Percentiles rank a stretch among this genome's conserved stretches.
phyloP scores from a whole-genome alignment of 768 basidiomycete genomes.

The Heimioporus sp. region DNA sequence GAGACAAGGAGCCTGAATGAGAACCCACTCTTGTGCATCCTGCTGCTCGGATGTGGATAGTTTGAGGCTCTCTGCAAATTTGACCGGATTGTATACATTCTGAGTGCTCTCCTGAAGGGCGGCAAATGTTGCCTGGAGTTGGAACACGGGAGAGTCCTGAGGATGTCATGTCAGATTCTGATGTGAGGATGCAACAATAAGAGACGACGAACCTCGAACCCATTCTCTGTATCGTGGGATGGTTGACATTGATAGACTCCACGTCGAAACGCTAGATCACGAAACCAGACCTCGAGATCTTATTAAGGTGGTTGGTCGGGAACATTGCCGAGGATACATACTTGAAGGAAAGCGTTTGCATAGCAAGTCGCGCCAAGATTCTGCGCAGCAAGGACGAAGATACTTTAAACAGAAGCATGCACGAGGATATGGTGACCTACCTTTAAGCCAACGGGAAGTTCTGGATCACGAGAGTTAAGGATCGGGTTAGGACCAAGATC shows the following conservation, averaged over 20 bases:
- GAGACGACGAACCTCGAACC: slow-evolving; percentile 38
- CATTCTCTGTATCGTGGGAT: slow-evolving; percentile 44
- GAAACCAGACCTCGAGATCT: slow-evolving; percentile 79
- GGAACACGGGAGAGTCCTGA: slow-evolving; percentile 77
- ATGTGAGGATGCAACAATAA: not conserved
- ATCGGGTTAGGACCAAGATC: slow-evolving; percentile 58
- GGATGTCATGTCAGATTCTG: not conserved
- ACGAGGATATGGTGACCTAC: slow-evolving; percentile 35
- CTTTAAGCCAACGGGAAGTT: slow-evolving; percentile 74
- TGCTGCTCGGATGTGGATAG: slow-evolving; percentile 86
- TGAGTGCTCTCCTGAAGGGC: slow-evolving; percentile 75
- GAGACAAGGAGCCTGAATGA: not conserved
- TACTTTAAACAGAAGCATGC: not conserved
- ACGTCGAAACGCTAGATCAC: slow-evolving; percentile 75
- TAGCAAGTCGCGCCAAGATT: slow-evolving; percentile 98
- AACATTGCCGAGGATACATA: slow-evolving; percentile 26
- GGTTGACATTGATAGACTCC: slow-evolving; percentile 81
- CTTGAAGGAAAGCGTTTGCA: slow-evolving; percentile 93
- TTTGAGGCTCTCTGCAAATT: slow-evolving; percentile 81
- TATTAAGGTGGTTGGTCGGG: slow-evolving; percentile 2
- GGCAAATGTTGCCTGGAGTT: slow-evolving; percentile 79
- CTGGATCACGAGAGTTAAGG: slow-evolving; percentile 45
- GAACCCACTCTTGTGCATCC: slow-evolving; percentile 89
- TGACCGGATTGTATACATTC: slow-evolving; percentile 76
- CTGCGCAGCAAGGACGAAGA: slow-evolving; percentile 36